phyloP scores from a whole-genome alignment of 306 rosid genomes.

The Citrullus mucosospermus region DNA sequence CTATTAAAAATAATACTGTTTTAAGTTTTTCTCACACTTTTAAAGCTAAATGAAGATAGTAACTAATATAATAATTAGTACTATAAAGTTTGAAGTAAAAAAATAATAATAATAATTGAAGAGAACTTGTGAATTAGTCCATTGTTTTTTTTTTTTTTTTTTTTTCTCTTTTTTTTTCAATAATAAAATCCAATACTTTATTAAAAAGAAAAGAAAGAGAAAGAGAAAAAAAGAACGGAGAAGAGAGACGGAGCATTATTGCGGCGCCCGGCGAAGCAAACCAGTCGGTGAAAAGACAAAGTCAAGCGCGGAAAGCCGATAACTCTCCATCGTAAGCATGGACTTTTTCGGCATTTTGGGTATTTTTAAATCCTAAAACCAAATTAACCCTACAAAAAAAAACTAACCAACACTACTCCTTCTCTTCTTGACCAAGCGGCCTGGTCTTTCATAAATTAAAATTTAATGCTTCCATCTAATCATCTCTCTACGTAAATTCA shows the following conservation, averaged over 20 bases:
- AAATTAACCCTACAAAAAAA: neutral
- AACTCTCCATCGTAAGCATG: neutral
- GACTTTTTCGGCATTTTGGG: neutral
- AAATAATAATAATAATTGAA: too few relatives aligned
- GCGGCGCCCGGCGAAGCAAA: constrained; percentile 4
- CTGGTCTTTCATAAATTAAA: neutral
- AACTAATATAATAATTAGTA: too few relatives aligned
- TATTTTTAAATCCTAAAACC: neutral
- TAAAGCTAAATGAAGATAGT: too few relatives aligned
- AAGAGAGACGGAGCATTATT: neutral
- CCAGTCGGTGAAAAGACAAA: neutral
- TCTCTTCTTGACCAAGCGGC: neutral
- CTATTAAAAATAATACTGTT: too few relatives aligned
- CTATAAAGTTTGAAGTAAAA: too few relatives aligned
- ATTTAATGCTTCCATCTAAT: neutral
- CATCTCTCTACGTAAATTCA: neutral
- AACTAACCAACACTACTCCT: neutral
- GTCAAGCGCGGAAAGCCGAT: neutral
- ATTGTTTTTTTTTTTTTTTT: too few relatives aligned
- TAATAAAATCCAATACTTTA: too few relatives aligned
- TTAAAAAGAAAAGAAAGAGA: too few relatives aligned
- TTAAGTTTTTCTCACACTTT: too few relatives aligned
- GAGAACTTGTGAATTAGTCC: too few relatives aligned
- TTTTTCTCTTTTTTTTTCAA: too few relatives aligned
- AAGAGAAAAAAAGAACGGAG: neutral